Conservation (phyloP, 345 rosid species). For the Sapria himalayana region DNA sequence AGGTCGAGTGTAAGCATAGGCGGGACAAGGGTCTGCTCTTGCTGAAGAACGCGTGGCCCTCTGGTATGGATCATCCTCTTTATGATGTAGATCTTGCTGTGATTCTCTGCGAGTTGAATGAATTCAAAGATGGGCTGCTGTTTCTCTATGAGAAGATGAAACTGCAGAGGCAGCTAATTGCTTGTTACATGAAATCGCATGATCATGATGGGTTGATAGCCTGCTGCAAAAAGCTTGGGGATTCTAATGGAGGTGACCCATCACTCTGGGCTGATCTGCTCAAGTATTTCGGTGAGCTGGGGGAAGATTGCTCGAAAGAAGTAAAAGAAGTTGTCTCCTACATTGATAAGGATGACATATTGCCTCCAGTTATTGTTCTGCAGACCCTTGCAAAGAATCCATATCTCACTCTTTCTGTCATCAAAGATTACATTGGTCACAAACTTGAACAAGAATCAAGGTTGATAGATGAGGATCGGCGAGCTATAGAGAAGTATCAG, state of each 20-base stretch:
- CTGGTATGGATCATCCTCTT: slow-evolving; percentile 73
- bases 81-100: slow-evolving; percentile 95
- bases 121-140: slow-evolving; percentile 65
- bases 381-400: slow-evolving; percentile 85
- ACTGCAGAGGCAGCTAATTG: slow-evolving; percentile 83
- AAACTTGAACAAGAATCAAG: slow-evolving; percentile 93
- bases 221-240: slow-evolving; percentile 89
- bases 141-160: slow-evolving; percentile 91
- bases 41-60: slow-evolving; percentile 63
- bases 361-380: slow-evolving; percentile 93
- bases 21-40: slow-evolving; percentile 46
- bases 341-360: slow-evolving; percentile 78
- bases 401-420: slow-evolving; percentile 83
- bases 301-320: slow-evolving; percentile 95
- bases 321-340: slow-evolving; percentile 81
- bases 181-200: slow-evolving; percentile 95
- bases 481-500: slow-evolving; percentile 86
- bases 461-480: slow-evolving; percentile 83
- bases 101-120: slow-evolving; percentile 90
- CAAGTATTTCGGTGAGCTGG: slow-evolving; percentile 93
- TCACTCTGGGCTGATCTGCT: slow-evolving; percentile 97
- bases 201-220: slow-evolving; percentile 88
- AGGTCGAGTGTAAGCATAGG: slow-evolving; percentile 34
- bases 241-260: slow-evolving; percentile 84
- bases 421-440: slow-evolving; percentile 84